phyloP scores from a whole-genome alignment of 177 flowering plant genomes.

The Tripterygium wilfordii region DNA sequence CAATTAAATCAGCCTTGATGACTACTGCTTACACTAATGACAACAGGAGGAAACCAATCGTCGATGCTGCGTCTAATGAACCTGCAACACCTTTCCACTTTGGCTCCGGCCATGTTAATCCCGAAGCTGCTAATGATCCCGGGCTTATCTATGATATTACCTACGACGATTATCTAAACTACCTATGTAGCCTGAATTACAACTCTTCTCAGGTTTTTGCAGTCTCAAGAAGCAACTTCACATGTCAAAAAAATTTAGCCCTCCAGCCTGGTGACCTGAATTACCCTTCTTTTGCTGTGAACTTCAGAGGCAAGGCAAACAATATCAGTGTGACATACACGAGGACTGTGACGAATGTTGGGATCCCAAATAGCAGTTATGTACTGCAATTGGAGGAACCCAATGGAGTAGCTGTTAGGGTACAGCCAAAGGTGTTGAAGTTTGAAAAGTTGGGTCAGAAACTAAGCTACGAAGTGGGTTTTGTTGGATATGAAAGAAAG shows the following conservation, averaged over 20 bases:
- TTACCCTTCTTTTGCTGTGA: conserved; percentile 60
- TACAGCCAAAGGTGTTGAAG: conserved; percentile 29
- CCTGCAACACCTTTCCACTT: conserved; percentile 37
- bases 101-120: conserved; percentile 66
- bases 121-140: conserved; percentile 49
- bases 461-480: conserved; percentile 45
- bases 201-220: conserved; percentile 27
- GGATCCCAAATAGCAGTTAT: conserved; percentile 25
- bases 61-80: conserved; percentile 16
- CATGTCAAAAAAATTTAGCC: conserved; percentile 20
- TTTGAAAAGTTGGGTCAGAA: conserved; percentile 35
- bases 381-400: conserved; percentile 22
- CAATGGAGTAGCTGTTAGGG: conserved; percentile 30
- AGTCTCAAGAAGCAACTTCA: conserved; percentile 21
- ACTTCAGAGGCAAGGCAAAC: conserved; percentile 8
- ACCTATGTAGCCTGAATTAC: conserved; percentile 52
- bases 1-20: conserved; percentile 72
- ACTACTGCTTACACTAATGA: conserved; percentile 51
- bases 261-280: conserved; percentile 42
- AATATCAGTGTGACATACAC: conserved; percentile 18
- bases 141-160: conserved; percentile 54
- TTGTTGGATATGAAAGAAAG: conserved; percentile 12
- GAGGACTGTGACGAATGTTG: conserved; percentile 64
- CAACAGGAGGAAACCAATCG: conserved; percentile 24
- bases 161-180: conserved; percentile 39